phyloP scores from a whole-genome alignment of 1,284 basidiomycete species.

The Heterobasidion annosum region DNA sequence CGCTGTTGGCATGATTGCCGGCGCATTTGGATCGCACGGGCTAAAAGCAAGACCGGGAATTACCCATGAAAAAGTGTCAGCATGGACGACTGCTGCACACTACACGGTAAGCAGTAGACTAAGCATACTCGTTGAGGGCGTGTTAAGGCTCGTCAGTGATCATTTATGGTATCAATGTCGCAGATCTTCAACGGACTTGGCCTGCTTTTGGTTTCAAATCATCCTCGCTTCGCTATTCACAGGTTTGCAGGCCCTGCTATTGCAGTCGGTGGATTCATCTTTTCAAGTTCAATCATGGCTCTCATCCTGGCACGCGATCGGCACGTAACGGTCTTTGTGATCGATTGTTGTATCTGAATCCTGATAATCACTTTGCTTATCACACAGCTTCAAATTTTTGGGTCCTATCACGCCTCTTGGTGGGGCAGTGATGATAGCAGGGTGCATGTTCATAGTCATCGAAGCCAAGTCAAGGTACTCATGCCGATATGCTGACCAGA shows the following conservation, averaged over 20 bases:
- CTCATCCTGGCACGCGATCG: slow-evolving; percentile 51
- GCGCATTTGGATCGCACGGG: slow-evolving; percentile 66
- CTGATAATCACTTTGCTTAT: not conserved
- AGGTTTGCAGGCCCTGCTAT: slow-evolving; percentile 68
- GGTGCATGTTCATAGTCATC: slow-evolving; percentile 37
- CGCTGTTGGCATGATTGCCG: slow-evolving; percentile 48
- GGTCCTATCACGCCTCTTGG: slow-evolving; percentile 76
- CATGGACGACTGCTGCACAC: slow-evolving; percentile 55
- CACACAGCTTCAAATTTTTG: slow-evolving; percentile 43
- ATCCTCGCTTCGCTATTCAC: slow-evolving; percentile 57
- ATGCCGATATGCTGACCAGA: slow-evolving; percentile 18
- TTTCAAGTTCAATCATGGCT: slow-evolving; percentile 66
- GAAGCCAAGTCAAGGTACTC: not conserved
- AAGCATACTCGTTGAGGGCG: not conserved
- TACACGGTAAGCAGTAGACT: slow-evolving; percentile 44
- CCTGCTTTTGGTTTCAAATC: slow-evolving; percentile 61
- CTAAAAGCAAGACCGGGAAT: slow-evolving; percentile 40
- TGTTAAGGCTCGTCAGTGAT: not conserved
- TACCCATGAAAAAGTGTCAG: slow-evolving; percentile 41
- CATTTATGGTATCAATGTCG: not conserved
- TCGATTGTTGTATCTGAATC: not conserved
- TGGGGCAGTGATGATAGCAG: slow-evolving; percentile 66
- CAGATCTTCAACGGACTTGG: slow-evolving; percentile 76
- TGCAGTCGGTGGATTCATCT: slow-evolving; percentile 49
- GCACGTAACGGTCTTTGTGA: slow-evolving; percentile 19